phyloP scores from a whole-genome alignment of 2,329 filamentous ascomycete species.

The Cladosporium sp. region DNA sequence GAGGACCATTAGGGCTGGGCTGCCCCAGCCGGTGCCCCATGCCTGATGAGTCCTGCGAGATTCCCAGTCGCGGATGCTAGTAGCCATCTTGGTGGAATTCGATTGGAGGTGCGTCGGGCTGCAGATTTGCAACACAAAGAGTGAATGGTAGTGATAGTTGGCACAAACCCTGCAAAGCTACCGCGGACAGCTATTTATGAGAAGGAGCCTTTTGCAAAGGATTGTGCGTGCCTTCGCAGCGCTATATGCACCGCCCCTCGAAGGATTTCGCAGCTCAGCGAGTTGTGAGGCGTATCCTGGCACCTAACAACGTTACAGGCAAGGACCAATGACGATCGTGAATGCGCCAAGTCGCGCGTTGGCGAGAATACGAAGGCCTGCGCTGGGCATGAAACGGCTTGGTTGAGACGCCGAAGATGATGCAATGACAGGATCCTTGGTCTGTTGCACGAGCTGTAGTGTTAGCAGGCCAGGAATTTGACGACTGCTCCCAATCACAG shows the following conservation, averaged over 20 bases:
- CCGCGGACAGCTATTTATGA: neutral
- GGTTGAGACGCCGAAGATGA: no score
- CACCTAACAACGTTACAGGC: slow-evolving; percentile 1
- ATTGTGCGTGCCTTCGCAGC: neutral
- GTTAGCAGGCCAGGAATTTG: no score
- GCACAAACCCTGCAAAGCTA: neutral
- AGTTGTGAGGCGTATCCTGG: neutral
- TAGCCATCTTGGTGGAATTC: neutral
- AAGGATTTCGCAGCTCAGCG: slow-evolving; percentile 2
- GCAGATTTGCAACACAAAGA: neutral
- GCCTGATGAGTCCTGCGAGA: slow-evolving; percentile 5
- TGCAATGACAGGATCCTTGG: no score
- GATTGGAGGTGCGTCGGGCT: neutral
- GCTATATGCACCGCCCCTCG: slow-evolving; percentile 4
- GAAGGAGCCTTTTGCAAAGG: neutral
- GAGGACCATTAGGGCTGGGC: slow-evolving; percentile 6
- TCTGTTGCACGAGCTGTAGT: no score
- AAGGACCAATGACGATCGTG: slow-evolving; percentile 1
- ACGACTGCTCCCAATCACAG: no score
- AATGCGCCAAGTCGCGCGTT: neutral
- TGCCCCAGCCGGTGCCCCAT: slow-evolving; percentile 8
- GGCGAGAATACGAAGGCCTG: no score
- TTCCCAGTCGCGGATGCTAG: slow-evolving; percentile 6
- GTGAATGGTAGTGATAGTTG: neutral
- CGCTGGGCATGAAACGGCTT: no score